phyloP scores from a whole-genome alignment of 1,284 basidiomycete genomes.

The Ustilago esculenta region DNA sequence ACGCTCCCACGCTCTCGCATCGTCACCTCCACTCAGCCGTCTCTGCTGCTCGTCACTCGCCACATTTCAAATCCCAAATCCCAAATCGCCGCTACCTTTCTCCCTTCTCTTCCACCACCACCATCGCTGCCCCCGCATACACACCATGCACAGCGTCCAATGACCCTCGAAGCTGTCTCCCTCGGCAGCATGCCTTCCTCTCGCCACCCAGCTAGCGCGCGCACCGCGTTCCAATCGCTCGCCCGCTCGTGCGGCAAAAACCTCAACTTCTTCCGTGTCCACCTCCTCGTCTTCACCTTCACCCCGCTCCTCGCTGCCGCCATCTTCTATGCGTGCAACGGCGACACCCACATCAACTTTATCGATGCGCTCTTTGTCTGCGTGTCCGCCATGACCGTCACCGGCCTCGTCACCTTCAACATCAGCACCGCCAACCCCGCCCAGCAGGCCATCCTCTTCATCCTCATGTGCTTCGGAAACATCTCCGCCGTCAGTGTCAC shows the following conservation, averaged over 20 bases:
- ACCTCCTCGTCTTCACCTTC: constrained; percentile 76
- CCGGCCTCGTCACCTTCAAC: constrained; percentile 79
- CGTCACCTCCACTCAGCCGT: no score
- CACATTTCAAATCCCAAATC: no score
- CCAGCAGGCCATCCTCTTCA: constrained; percentile 77
- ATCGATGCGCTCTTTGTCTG: constrained; percentile 80
- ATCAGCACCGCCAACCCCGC: constrained; percentile 77
- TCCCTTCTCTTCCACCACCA: no score
- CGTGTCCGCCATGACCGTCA: constrained; percentile 80
- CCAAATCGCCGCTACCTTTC: no score
- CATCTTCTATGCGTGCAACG: constrained; percentile 71
- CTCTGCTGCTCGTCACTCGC: no score
- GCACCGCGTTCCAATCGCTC: no score
- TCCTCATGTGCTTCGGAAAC: constrained; percentile 66
- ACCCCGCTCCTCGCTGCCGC: constrained; percentile 78
- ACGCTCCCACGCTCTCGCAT: no score
- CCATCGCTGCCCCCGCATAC: not conserved
- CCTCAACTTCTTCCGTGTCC: constrained; percentile 66
- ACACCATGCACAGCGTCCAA: constrained; percentile 15
- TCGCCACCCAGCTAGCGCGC: no score
- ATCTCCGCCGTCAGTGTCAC: constrained; percentile 62
- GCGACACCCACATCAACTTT: constrained; percentile 69
- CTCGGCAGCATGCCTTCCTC: constrained; percentile 14
- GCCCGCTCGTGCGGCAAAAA: constrained; percentile 40
- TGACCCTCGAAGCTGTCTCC: constrained; percentile 16